A percentile compares a stretch with the other conserved stretches of the same genome.
phyloP scores from a whole-genome alignment of 352 stramenopile species.

The Blastocystis sp. region DNA sequence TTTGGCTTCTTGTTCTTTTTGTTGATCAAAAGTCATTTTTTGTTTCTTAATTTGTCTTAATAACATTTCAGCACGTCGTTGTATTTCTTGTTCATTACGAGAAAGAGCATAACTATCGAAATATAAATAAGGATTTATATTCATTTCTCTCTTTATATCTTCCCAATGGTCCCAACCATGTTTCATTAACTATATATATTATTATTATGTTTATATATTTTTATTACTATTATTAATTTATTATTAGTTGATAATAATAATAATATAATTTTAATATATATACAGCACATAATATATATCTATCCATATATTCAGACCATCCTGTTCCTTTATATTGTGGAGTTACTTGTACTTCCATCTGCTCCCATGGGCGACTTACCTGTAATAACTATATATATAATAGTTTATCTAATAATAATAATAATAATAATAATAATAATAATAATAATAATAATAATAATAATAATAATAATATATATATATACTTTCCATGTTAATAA shows the following conservation, averaged over 20 bases:
- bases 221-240: too few relatives aligned
- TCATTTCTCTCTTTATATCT: not conserved
- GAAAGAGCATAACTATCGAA: conserved; percentile 3
- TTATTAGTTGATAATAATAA: too few relatives aligned
- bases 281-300: not conserved
- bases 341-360: not conserved
- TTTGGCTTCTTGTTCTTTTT: not conserved
- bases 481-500: not conserved
- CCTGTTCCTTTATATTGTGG: conserved; percentile 1
- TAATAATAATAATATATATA: too few relatives aligned
- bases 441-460: too few relatives aligned
- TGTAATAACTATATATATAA: not conserved
- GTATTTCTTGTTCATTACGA: conserved; percentile 14
- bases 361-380: not conserved
- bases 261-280: too few relatives aligned
- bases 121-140: not conserved
- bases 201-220: too few relatives aligned
- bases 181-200: conserved; percentile 1
- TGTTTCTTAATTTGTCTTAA: conserved; percentile 9
- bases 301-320: not conserved
- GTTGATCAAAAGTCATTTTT: not conserved
- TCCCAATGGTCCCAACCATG: conserved; percentile 12
- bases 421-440: too few relatives aligned
- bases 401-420: too few relatives aligned
- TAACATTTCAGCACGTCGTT: not conserved